These are phyloP conservation scores for Aphanomyces euteiches DNA, from an alignment of 352 stramenopile genomes.

Conservation along the genomic window DNA sequence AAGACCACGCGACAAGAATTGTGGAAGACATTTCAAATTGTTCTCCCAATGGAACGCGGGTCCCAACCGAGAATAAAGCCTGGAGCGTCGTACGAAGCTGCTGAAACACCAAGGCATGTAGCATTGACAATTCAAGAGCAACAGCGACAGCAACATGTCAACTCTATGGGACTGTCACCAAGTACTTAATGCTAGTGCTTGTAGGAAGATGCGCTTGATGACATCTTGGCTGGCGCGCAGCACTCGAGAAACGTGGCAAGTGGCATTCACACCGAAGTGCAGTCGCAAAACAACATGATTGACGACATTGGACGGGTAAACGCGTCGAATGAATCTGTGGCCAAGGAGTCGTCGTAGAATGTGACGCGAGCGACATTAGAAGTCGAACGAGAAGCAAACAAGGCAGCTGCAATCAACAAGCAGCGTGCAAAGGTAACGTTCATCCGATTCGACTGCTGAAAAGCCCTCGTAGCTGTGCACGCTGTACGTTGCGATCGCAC, in stretches of 20 bases:
- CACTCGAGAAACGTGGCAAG: constrained; percentile 52
- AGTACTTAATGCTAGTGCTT: too few species aligned
- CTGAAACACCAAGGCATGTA: not conserved
- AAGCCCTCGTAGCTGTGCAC: constrained; percentile 36
- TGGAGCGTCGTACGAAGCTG: not conserved
- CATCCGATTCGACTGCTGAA: not conserved
- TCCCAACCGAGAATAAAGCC: too few species aligned
- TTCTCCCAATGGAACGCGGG: too few species aligned
- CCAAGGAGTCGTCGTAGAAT: not conserved
- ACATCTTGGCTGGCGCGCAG: constrained; percentile 49
- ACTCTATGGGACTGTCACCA: too few species aligned
- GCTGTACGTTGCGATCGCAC: constrained; percentile 54
- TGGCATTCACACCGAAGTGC: constrained; percentile 58
- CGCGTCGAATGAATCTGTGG: too few species aligned
- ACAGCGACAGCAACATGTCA: not conserved
- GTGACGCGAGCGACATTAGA: constrained; percentile 15
- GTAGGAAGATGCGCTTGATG: constrained; percentile 57
- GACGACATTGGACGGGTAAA: constrained; percentile 39
- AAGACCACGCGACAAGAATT: too few species aligned
- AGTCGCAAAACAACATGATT: constrained; percentile 57
- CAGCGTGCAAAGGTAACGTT: constrained; percentile 39
- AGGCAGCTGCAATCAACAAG: constrained; percentile 46
- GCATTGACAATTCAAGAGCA: constrained; percentile 25
- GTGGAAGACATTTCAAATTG: too few species aligned
- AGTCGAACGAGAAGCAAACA: constrained; percentile 50